Conservation (phyloP, 2,329 filamentous ascomycete genomes). For the Microdochium paspali region DNA sequence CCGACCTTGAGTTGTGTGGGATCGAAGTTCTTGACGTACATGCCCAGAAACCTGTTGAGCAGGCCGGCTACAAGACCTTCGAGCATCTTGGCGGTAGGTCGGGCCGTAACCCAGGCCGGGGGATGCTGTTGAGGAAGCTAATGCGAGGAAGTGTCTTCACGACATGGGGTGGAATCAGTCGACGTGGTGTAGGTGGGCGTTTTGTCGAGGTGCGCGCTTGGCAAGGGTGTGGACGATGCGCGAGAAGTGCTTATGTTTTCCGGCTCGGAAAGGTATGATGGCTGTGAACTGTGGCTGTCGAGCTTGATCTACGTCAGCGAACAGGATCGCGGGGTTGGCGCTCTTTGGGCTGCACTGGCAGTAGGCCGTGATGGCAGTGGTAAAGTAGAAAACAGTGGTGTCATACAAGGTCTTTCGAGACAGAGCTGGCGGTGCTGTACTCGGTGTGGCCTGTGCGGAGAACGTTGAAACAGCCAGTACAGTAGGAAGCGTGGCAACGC, state of each 20-base stretch:
- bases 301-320: neutral
- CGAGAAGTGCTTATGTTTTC: neutral
- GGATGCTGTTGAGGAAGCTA: constrained; percentile 14
- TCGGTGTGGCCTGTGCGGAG: too few relatives aligned
- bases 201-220: too few relatives aligned
- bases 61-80: constrained; percentile 94
- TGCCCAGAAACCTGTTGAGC: constrained; percentile 97
- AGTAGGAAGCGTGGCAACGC: neutral
- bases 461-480: too few relatives aligned
- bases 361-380: too few relatives aligned
- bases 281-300: too few relatives aligned
- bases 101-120: constrained; percentile 67
- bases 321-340: too few relatives aligned
- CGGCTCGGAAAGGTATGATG: neutral
- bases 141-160: constrained; percentile 11
- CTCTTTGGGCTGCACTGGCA: too few relatives aligned
- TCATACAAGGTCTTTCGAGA: too few relatives aligned
- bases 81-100: constrained; percentile 64
- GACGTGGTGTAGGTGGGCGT: too few relatives aligned
- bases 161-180: constrained; percentile 16
- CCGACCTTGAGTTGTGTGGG: constrained; percentile 95
- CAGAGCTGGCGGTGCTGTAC: too few relatives aligned
- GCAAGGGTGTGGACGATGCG: neutral
- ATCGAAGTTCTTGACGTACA: constrained; percentile 99
- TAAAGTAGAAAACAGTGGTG: too few relatives aligned